Evolutionary conservation across 305 asterid genomes (phyloP), one percentile per base, ranked within the genome.

Genomic region (Nicotiana rustica): DNA sequence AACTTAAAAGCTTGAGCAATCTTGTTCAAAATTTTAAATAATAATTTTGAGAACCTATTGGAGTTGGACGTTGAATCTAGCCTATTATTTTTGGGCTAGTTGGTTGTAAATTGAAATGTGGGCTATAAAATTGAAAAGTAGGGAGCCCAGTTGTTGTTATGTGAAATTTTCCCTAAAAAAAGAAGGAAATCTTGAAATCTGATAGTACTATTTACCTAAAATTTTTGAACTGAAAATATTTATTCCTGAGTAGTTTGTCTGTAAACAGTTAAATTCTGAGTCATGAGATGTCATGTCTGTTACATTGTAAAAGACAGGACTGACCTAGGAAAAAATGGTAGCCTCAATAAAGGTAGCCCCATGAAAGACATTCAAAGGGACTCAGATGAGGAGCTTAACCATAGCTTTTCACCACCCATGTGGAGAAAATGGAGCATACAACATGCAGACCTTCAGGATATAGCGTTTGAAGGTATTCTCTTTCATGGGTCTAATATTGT

Each of bases 371-470:
- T 18, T 67, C 44, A 17, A 73, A 86, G 83, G 80, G 67, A 86
- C 47, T 47, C 85, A 77, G 83, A 70, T 84, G 84, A 76, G 83
- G 80, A 85, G 68, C 67, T 75, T 84, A 82, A 82, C 82, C 92
- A 84, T 31, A 86, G 85, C 67, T 66, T 82, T 52, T 90, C 89
- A 80, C 93, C 92, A 29, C 93, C 88, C 79, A 84, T 85, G 66
- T 93, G 98, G 99, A 91, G 92, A 88, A 85, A 88, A 67, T 92
- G 97, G 97, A 89, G 92, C 71, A 82, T 59, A 79, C 87, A 84
- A 33, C 90, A 91, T 67, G 89, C 97, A 56, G 95, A 92, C 19
- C 86, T 85, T 83, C 89, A 85, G 60, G 77, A 84, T 75, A 56
- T 75, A 5, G 92, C 89, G 59, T 91, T 92, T 84, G 98, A 94